Evolutionary conservation across 2,329 filamentous ascomycete species (phyloP).

Genomic region (Penicillium sclerotigenum): DNA sequence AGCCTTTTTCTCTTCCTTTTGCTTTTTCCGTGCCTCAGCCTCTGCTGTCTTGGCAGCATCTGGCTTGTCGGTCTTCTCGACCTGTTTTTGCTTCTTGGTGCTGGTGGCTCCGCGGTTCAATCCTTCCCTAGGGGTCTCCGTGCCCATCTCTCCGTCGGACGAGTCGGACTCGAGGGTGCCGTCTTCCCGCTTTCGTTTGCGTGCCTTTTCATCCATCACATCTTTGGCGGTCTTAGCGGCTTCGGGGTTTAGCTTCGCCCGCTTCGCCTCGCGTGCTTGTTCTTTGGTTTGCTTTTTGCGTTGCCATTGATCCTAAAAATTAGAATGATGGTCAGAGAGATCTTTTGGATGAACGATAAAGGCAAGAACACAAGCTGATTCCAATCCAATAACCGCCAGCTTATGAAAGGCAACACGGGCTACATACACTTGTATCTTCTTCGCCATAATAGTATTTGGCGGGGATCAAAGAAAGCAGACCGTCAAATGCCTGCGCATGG

Average conservation of each 20-base stretch:
- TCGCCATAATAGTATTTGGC: conserved; percentile 88
- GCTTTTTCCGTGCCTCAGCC: conserved; percentile 36
- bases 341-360: conserved; percentile 8
- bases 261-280: conserved; percentile 75
- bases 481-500: conserved; percentile 75
- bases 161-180: conserved; percentile 50
- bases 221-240: conserved; percentile 90
- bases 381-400: background rate
- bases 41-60: conserved; percentile 29
- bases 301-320: conserved; percentile 78
- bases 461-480: conserved; percentile 80
- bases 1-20: conserved; percentile 40
- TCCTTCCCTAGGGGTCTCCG: conserved; percentile 59
- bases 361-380: conserved; percentile 11
- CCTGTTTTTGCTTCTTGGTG: conserved; percentile 57
- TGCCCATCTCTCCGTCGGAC: conserved; percentile 45
- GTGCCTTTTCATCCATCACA: conserved; percentile 79
- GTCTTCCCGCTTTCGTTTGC: conserved; percentile 74
- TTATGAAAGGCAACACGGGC: conserved; percentile 1
- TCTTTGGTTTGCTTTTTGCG: conserved; percentile 95
- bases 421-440: conserved; percentile 70
- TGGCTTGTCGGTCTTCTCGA: conserved; percentile 25
- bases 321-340: conserved; percentile 14
- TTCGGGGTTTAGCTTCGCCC: conserved; percentile 86
- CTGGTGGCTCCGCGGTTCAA: conserved; percentile 50